A percentile compares a stretch with the other conserved stretches of the same genome.
Evolutionary conservation across 2,329 filamentous ascomycete genomes (phyloP).

Genomic region (Alternaria angustiovoidea): DNA sequence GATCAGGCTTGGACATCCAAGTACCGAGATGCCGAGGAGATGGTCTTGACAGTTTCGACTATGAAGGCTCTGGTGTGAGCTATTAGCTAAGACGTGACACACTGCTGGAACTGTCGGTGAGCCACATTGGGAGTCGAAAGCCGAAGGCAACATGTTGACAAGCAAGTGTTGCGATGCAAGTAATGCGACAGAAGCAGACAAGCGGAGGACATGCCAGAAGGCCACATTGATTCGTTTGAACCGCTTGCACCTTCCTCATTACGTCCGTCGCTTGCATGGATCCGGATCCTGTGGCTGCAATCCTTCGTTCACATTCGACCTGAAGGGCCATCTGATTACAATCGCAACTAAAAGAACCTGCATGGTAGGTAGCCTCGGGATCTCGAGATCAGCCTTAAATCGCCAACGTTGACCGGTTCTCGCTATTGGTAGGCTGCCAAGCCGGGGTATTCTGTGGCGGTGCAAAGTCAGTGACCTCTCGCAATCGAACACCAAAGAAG

Average conservation of each 20-base stretch:
- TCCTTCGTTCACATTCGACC: not conserved
- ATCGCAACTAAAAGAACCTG: not conserved
- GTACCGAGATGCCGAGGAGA: constrained; percentile 8
- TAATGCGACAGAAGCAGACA: constrained; percentile 1
- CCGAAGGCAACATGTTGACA: not conserved
- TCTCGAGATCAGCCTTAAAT: not conserved
- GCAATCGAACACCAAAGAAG: constrained; percentile 6
- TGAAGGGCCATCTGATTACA: not conserved
- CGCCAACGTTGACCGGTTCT: not conserved
- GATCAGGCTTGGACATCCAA: not conserved
- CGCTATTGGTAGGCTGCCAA: not conserved
- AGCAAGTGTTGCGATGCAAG: constrained; percentile 4
- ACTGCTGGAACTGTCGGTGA: constrained; percentile 1
- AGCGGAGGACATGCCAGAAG: not conserved
- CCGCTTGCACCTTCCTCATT: not conserved
- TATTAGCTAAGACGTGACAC: constrained; percentile 3
- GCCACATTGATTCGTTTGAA: not conserved
- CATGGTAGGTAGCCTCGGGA: not conserved
- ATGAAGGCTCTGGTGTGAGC: not conserved
- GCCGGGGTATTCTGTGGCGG: constrained; percentile 10
- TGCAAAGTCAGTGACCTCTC: constrained; percentile 2
- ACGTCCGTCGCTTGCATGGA: not conserved
- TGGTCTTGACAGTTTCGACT: not conserved
- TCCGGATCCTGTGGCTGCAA: not conserved
- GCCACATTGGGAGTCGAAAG: not conserved